Base-by-base conservation (phyloP, 1,139 yeast species). In the Starmera stellimalicola region DNA sequence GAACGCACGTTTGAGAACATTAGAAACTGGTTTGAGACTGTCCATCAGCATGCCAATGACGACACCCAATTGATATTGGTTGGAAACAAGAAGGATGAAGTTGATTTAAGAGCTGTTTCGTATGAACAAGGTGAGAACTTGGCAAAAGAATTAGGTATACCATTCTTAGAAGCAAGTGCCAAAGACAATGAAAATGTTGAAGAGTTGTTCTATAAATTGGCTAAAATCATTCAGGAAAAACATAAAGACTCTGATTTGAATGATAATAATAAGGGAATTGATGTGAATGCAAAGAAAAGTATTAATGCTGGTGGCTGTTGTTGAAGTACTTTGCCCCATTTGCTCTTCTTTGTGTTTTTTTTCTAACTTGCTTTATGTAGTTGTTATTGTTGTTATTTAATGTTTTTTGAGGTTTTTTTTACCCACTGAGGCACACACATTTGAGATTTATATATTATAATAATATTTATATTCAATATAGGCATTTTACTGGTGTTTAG, bases 151-250 rank as follows among this genome's bases (percentile, higher is more conserved):
- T 70, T 88, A 48, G 85, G 87, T 36, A 70, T 93, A 36, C 94
- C 95, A 29, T 91, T 91, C 60, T 70, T 91, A 55, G 98, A 91
- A 64, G 93, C 97, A 17, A 77, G 91, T 60, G 98, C 98, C 33
- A 91, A 93, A 68, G 80, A 91, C 36, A 88, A 87, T 51, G 78
- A 76, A 42, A 87, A 88, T 54, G 98, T 91, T 41, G 94, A 85
- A 52, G 84, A 87, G 37, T 80, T 94, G 35, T 91, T 91, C 64
- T 78, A 82, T 61, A 84, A 84, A 47, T 73, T 91, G 52, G 95
- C 97, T n/a, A 75, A 83, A 32, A 68, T 82, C 49, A 84, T 85
- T 52, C 84, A 83, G 62, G 93, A 83, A 37, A 82, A 79, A 56
- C 77, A 78, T 51, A 65, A 62, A 37, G 56, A 60, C 35, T 62